These are phyloP conservation scores for Hygrophoropsis aurantiaca DNA, from an alignment of 768 basidiomycete genomes.

Conservation along the genomic window DNA sequence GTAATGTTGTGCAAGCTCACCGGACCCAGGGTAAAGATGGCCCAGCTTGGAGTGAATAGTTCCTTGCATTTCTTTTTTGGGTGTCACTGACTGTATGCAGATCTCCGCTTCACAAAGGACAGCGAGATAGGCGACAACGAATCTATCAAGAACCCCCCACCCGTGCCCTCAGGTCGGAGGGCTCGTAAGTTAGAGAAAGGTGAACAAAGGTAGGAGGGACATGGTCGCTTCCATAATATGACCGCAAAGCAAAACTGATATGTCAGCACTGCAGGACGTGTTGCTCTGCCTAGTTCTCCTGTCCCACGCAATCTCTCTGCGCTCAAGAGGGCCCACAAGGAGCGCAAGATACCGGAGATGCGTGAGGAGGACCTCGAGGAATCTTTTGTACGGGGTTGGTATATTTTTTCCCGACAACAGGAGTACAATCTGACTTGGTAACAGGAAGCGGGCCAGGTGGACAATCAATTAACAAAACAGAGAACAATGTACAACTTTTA, in stretches of 20 bases:
- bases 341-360: constrained; percentile 64
- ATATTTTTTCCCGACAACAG: constrained; percentile 1
- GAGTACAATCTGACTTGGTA: constrained; percentile 10
- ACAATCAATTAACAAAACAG: constrained; percentile 96
- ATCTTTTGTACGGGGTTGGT: constrained; percentile 78
- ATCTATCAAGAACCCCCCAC: constrained; percentile 61
- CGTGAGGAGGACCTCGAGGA: constrained; percentile 85
- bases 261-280: constrained; percentile 27
- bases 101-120: constrained; percentile 68
- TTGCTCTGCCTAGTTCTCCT: constrained; percentile 27
- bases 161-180: constrained; percentile 47
- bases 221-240: constrained; percentile 27
- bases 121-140: constrained; percentile 89
- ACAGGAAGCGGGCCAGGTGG: constrained; percentile 90
- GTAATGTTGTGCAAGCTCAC: constrained; percentile 83
- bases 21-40: constrained; percentile 37
- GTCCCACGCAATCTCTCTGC: constrained; percentile 58
- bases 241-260: constrained; percentile 22
- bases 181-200: constrained; percentile 44
- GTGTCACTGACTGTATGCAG: constrained; percentile 35
- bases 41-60: constrained; percentile 55
- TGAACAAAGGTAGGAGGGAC: constrained; percentile 23
- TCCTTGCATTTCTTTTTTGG: neutral
- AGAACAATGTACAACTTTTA: constrained; percentile 85
- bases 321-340: constrained; percentile 66